Conservation (phyloP, 768 basidiomycete genomes). For the Collybia sordida region DNA sequence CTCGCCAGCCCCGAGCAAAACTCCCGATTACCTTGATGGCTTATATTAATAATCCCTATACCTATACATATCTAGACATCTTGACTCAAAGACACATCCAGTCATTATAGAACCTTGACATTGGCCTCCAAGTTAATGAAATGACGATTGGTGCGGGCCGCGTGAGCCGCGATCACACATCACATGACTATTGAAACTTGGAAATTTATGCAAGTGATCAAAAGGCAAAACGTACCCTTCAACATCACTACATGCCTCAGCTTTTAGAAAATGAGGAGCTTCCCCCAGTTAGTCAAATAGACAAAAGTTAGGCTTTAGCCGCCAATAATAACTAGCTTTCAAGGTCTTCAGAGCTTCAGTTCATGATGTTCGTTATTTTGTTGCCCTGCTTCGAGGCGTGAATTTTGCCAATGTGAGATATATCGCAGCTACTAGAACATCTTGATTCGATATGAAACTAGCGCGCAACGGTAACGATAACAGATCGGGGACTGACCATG, state of each 20-base stretch:
- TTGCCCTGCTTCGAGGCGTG: conserved; percentile 77
- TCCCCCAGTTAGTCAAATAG: conserved; percentile 6
- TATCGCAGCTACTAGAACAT: not conserved
- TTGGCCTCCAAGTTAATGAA: too few relatives aligned
- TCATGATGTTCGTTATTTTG: conserved; percentile 81
- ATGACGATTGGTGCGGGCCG: too few relatives aligned
- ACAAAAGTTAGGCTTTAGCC: not conserved
- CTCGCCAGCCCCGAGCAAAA: conserved; percentile 18
- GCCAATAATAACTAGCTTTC: not conserved
- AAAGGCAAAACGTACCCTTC: too few relatives aligned
- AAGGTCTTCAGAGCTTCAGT: conserved; percentile 71
- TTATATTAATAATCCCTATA: conserved; percentile 27
- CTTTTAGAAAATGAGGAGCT: conserved; percentile 1
- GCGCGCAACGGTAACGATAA: conserved; percentile 77
- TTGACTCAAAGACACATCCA: not conserved
- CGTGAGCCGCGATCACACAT: too few relatives aligned
- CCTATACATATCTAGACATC: conserved; percentile 1
- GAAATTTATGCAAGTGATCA: too few relatives aligned
- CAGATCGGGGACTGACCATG: conserved; percentile 67
- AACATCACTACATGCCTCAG: conserved; percentile 1
- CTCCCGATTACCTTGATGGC: conserved; percentile 41
- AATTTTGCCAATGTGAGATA: conserved; percentile 73
- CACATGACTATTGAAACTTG: too few relatives aligned
- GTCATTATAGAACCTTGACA: not conserved
- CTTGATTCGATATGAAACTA: conserved; percentile 23